phyloP scores from a whole-genome alignment of 768 basidiomycete species.

The Sporobolomyces pararoseus region DNA sequence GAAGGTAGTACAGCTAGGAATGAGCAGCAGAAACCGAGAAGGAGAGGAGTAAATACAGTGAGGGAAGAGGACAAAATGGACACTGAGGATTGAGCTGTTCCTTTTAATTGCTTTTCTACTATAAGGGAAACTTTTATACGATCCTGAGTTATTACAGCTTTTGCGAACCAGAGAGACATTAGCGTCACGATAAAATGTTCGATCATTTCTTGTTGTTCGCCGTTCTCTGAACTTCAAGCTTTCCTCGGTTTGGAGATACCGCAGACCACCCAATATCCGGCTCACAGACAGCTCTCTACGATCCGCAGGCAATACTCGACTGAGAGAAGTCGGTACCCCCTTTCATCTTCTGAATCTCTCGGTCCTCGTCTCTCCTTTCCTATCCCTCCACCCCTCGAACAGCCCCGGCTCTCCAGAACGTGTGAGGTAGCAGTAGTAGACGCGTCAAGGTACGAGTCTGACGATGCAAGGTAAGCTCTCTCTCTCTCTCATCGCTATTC shows the following conservation, averaged over 20 bases:
- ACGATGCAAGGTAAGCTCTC: slow-evolving; percentile 15
- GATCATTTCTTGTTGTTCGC: too few relatives aligned
- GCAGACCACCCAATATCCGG: too few relatives aligned
- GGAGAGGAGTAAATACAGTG: not conserved
- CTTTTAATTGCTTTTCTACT: not conserved
- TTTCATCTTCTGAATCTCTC: not conserved
- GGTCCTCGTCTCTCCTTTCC: not conserved
- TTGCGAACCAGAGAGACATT: too few relatives aligned
- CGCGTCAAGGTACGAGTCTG: not conserved
- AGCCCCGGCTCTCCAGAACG: not conserved
- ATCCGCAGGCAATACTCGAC: too few relatives aligned
- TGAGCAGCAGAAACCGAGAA: too few relatives aligned
- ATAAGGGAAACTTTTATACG: not conserved
- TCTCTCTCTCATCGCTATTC: not conserved
- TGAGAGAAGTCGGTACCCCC: too few relatives aligned
- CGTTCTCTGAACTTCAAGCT: too few relatives aligned
- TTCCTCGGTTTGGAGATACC: too few relatives aligned
- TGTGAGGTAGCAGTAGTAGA: not conserved
- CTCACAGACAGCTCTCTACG: too few relatives aligned
- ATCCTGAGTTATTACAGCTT: too few relatives aligned
- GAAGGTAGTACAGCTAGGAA: not conserved
- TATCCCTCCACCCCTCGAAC: not conserved
- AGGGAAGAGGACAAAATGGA: slow-evolving; percentile 12
- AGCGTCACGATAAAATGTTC: too few relatives aligned
- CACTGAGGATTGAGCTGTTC: not conserved